Base-by-base conservation (phyloP, 2,329 filamentous ascomycete genomes). In the Xylaria sp. region DNA sequence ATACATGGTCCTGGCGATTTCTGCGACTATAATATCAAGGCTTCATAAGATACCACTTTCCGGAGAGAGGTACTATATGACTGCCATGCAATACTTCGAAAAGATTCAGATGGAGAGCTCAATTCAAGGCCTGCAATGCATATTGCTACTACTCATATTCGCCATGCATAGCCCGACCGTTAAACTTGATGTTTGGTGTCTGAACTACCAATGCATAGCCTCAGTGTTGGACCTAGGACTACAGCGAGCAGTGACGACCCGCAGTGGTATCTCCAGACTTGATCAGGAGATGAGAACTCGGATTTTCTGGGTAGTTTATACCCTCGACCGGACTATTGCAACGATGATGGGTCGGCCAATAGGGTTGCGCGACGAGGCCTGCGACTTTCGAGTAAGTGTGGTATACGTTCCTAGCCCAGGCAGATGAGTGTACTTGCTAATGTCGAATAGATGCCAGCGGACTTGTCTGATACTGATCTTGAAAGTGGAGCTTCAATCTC, bases 271-370 rank as follows among this genome's bases (percentile, higher is more conserved):
- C 1, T 83, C 84, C 0, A 69, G 84, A 0, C 68, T 87, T 0
- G 82, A 85, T 6, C 84, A 86, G 48, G 85, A 88, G 68, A 84
- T 87, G 81, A 78, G 86, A n/a, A 85, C 84, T 0, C 78, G 86
- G 2, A 81, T 87, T 4, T 88, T 88, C 58, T 88, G 86, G 86
- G 83, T 84, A 0, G 83, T 85, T 3, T 85, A 86, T 31, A 83
- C 79, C 0, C 78, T 88, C 4, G 86, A 88, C 65, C 80, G 86
- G 15, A 82, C 80, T 0, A 79, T 88, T 40, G 83, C 83, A 2
- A 88, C 85, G 0, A 87, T 86, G 77, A 85, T 88, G 84, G 86
- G 86, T 0, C 79, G 86, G 0, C 86, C 86, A 0, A 85, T 88
- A 59, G 85, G 85, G 0, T 72, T 88, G 1, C 78, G 86, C 54